These are phyloP conservation scores for Exophiala mesophila DNA, from an alignment of 2,329 filamentous ascomycete genomes.

Conservation along the genomic window DNA sequence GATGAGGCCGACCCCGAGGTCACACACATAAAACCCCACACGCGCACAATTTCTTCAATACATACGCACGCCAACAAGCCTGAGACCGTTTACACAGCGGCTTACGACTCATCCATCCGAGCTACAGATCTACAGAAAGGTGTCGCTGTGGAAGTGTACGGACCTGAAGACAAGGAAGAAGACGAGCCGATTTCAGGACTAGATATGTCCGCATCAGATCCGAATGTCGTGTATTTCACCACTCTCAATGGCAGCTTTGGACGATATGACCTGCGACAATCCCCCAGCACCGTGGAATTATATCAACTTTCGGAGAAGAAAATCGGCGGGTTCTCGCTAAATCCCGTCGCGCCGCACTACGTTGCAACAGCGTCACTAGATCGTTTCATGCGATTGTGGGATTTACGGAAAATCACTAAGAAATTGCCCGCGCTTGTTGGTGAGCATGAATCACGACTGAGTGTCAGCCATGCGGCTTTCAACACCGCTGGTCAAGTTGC, in stretches of 20 bases:
- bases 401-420: conserved; percentile 68
- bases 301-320: conserved; percentile 85
- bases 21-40: conserved; percentile 83
- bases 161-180: conserved; percentile 61
- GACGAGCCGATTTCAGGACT: conserved; percentile 80
- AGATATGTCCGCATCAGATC: conserved; percentile 67
- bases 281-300: conserved; percentile 54
- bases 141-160: conserved; percentile 74
- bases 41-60: conserved; percentile 81
- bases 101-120: conserved; percentile 89
- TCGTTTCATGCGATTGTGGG: conserved; percentile 86
- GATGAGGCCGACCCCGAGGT: conserved; percentile 70
- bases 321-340: conserved; percentile 86
- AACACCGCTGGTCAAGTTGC: conserved; percentile 79
- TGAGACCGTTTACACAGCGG: conserved; percentile 74
- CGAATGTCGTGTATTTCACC: conserved; percentile 77
- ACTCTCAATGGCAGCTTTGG: conserved; percentile 78
- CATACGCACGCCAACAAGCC: conserved; percentile 68
- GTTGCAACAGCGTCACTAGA: conserved; percentile 87
- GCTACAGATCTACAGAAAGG: conserved; percentile 79
- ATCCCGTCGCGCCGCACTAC: conserved; percentile 74
- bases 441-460: conserved; percentile 75
- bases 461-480: conserved; percentile 90
- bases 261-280: conserved; percentile 67
- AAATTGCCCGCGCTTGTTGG: conserved; percentile 66